phyloP scores from a whole-genome alignment of 371 early-diverging fungal genomes.

The Rhizopus arrhizus region DNA sequence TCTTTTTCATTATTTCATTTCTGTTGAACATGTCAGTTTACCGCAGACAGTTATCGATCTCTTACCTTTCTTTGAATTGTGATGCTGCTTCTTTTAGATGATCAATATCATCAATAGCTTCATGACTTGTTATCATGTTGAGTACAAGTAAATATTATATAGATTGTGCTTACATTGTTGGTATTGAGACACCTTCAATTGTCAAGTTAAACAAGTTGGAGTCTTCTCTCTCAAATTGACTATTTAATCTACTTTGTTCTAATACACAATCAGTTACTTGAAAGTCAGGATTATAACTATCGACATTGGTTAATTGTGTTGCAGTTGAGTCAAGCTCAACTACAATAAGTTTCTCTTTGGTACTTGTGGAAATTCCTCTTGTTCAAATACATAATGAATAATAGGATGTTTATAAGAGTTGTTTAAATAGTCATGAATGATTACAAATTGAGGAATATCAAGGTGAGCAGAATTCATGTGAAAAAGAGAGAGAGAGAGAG shows the following conservation, averaged over 20 bases:
- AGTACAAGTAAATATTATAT: no score
- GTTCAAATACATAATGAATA: slow-evolving; percentile 61
- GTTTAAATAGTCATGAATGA: slow-evolving; percentile 52
- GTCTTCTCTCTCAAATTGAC: slow-evolving; percentile 39
- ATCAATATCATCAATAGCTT: slow-evolving; percentile 29
- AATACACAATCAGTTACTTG: slow-evolving; percentile 54
- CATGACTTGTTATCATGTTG: slow-evolving; percentile 10
- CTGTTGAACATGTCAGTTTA: neutral
- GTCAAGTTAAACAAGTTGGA: slow-evolving; percentile 32
- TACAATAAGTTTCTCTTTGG: slow-evolving; percentile 52
- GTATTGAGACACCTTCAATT: slow-evolving; percentile 49
- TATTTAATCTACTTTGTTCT: slow-evolving; percentile 41
- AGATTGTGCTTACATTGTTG: slow-evolving; percentile 27
- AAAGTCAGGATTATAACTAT: slow-evolving; percentile 55
- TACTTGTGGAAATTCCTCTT: slow-evolving; percentile 52
- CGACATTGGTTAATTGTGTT: slow-evolving; percentile 32
- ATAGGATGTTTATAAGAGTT: slow-evolving; percentile 56
- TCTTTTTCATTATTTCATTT: slow-evolving; percentile 19
- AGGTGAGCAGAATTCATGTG: slow-evolving; percentile 21
- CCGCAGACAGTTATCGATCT: neutral
- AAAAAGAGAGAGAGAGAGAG: neutral
- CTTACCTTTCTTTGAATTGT: slow-evolving; percentile 28
- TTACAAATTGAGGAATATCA: slow-evolving; percentile 56
- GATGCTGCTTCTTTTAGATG: slow-evolving; percentile 29
- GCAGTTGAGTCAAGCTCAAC: slow-evolving; percentile 51